These are phyloP conservation scores for Tetrapisispora fleetii DNA, from an alignment of 805 yeast species.

Conservation along the genomic window DNA sequence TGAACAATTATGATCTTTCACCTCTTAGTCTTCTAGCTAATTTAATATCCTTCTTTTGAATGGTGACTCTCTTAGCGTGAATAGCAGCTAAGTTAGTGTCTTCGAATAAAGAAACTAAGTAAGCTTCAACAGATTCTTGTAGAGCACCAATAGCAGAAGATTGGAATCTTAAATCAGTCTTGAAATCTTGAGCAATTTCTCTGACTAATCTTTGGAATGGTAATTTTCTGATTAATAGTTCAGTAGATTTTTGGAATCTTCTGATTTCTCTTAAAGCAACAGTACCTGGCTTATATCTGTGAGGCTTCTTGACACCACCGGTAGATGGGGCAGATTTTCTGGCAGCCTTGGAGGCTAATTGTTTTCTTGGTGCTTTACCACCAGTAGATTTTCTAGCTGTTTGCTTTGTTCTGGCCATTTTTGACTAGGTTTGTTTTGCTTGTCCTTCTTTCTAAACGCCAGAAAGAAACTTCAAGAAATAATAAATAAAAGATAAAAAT, in stretches of 20 bases:
- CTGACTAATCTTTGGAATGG: constrained; percentile 97
- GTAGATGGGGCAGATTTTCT: constrained; percentile 88
- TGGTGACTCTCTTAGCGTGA: constrained; percentile 98
- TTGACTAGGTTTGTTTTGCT: constrained; percentile 6
- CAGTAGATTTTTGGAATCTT: constrained; percentile 95
- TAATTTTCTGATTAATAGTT: constrained; percentile 85
- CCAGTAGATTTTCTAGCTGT: constrained; percentile 92
- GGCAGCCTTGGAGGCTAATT: constrained; percentile 84
- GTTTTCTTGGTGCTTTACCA: constrained; percentile 95
- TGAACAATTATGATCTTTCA: constrained; percentile 59
- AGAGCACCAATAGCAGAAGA: constrained; percentile 95
- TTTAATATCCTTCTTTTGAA: constrained; percentile 96
- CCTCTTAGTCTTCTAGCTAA: constrained; percentile 98
- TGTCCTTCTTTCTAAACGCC: neutral
- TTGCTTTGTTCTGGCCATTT: constrained; percentile 89
- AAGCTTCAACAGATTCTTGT: constrained; percentile 98
- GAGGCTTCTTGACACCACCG: constrained; percentile 91
- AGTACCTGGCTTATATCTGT: constrained; percentile 96
- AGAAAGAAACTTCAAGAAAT: neutral
- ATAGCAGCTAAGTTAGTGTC: constrained; percentile 98
- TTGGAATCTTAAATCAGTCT: constrained; percentile 91
- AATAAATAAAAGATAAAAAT: no score
- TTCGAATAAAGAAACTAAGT: constrained; percentile 90
- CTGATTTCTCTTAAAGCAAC: constrained; percentile 95
- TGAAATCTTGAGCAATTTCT: constrained; percentile 92